phyloP scores from a whole-genome alignment of 768 basidiomycete species.

The Leccinum sublutescens region DNA sequence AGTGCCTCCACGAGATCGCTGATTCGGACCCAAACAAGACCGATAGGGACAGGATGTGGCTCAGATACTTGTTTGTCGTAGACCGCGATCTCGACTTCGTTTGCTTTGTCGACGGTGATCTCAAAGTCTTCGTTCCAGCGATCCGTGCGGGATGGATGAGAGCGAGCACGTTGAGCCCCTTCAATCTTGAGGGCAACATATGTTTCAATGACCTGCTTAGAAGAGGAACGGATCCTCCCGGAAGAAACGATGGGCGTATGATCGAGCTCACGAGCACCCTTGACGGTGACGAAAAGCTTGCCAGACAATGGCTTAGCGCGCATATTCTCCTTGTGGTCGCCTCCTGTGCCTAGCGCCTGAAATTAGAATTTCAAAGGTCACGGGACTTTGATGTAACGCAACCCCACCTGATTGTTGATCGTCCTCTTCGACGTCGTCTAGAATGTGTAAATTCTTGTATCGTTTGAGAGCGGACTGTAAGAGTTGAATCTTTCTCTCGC shows the following conservation, averaged over 20 bases:
- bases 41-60: conserved; percentile 81
- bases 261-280: conserved; percentile 90
- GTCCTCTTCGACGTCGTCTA: conserved; percentile 87
- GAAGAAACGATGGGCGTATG: conserved; percentile 75
- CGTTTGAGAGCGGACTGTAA: conserved; percentile 88
- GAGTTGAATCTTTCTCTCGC: conserved; percentile 94
- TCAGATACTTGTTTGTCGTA: conserved; percentile 90
- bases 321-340: conserved; percentile 88
- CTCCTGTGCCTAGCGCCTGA: conserved; percentile 53
- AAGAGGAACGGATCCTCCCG: conserved; percentile 69
- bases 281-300: conserved; percentile 84
- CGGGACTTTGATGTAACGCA: background rate
- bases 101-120: conserved; percentile 95
- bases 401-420: conserved; percentile 63
- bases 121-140: conserved; percentile 98
- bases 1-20: conserved; percentile 93
- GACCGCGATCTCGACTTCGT: conserved; percentile 95
- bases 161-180: conserved; percentile 88
- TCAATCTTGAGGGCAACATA: conserved; percentile 94
- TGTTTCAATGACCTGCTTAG: conserved; percentile 78
- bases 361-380: conserved; percentile 27
- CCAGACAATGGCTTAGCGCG: conserved; percentile 94
- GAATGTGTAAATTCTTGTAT: conserved; percentile 93
- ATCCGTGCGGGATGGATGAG: conserved; percentile 91
- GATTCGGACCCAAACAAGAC: conserved; percentile 92